Evolutionary conservation across 2,329 filamentous ascomycete species (phyloP), one percentile per base, ranked within the genome.

Genomic region (Grosmannia serpens): DNA sequence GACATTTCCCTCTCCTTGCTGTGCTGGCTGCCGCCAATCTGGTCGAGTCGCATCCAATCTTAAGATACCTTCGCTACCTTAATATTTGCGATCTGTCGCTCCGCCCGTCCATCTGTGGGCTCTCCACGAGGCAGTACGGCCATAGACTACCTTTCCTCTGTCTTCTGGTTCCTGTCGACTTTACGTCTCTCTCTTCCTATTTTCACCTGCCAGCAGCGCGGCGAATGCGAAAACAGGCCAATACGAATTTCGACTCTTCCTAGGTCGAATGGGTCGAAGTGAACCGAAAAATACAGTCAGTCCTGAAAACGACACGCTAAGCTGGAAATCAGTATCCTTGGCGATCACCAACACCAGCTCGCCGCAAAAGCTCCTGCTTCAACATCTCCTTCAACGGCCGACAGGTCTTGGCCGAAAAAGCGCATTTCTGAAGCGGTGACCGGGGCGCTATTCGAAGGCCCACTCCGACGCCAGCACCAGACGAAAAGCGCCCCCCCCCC

Each of bases 361-460:
- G 11, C 31, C 22, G 31, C 24, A 51, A 31, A 7, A 41, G 26
- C 22, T 15, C 33, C 38, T 2, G 38, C 7, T 17, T n/a, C 9
- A 17, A 9, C 35, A 7, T 26, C 33, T 38, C 52, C 52, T 38
- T 13, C 53, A 55, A 55, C 53, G 35, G 35, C 53, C 22, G 26
- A 49, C 54, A 26, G 50, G 44, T 27, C 27, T 49, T 33, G 22
- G 27, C 31, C 27, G 38, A 55, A 24, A n/a, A 20, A 55, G 44
- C 52, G 52, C n/a, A 54, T 46, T 46, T 22, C 58, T 53, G 51
- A 62, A 55, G 58, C 56, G 54, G 58, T 60, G 60, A 57, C 58
- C 46, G 52, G 51, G 56, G 33, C 60, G 60, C 60, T 57, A 62
- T 55, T 55, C 57, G 29, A 60, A 54, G 60, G 58, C 46, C 60